Conservation (phyloP, 768 basidiomycete genomes). For the Kwoniella mangroviensis region DNA sequence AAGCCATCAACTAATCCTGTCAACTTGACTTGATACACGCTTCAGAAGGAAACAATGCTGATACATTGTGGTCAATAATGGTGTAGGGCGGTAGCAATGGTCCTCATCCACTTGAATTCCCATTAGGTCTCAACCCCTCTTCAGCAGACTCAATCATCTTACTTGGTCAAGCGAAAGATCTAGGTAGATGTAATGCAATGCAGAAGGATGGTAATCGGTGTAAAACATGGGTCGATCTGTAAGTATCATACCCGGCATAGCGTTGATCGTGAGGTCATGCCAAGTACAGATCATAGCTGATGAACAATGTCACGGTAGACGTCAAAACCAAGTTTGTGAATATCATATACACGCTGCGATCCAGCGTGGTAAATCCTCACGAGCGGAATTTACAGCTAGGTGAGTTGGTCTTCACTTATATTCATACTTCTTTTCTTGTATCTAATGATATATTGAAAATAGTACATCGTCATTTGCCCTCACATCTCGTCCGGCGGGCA, state of each 20-base stretch:
- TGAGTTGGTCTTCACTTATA: slow-evolving; percentile 57
- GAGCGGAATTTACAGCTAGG: slow-evolving; percentile 87
- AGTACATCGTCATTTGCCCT: slow-evolving; percentile 50
- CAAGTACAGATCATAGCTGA: too few relatives aligned
- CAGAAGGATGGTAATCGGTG: slow-evolving; percentile 82
- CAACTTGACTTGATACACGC: too few relatives aligned
- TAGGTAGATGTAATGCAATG: slow-evolving; percentile 78
- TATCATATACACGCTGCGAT: slow-evolving; percentile 87
- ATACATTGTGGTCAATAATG: too few relatives aligned
- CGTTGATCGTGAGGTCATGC: too few relatives aligned
- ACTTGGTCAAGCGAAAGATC: slow-evolving; percentile 82
- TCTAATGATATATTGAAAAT: neutral
- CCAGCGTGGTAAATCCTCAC: slow-evolving; percentile 70
- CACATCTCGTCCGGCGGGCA: slow-evolving; percentile 7
- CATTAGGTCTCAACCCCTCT: slow-evolving; percentile 85
- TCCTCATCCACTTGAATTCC: slow-evolving; percentile 78
- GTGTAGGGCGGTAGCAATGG: slow-evolving; percentile 53
- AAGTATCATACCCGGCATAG: slow-evolving; percentile 22
- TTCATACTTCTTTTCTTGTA: neutral
- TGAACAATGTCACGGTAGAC: slow-evolving; percentile 52
- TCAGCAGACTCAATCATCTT: slow-evolving; percentile 78
- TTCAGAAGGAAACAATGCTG: too few relatives aligned
- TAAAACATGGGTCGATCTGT: slow-evolving; percentile 81
- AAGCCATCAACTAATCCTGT: neutral
- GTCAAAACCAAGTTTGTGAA: slow-evolving; percentile 81